Percentiles rank a stretch among this genome's conserved stretches.
These are phyloP conservation scores for Dryadomyces quercivorus DNA, from an alignment of 2,329 filamentous ascomycete species.

Conservation along the genomic window DNA sequence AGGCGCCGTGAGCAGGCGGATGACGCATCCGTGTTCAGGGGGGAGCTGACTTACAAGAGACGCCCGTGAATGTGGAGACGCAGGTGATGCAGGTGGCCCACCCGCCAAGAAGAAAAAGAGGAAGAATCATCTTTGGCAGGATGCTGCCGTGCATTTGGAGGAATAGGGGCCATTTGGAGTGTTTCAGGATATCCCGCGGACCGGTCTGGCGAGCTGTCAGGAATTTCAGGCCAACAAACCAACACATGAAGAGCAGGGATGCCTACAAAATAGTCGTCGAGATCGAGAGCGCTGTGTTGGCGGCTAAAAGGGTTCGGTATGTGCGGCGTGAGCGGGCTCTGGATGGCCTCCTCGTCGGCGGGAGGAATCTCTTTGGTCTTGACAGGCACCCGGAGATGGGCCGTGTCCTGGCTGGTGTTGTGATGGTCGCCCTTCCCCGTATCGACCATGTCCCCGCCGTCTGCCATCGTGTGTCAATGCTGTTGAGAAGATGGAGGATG, in stretches of 20 bases:
- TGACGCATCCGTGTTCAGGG: no score
- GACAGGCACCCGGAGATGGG: not conserved
- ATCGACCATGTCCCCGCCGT: not conserved
- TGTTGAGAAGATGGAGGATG: no score
- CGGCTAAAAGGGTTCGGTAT: conserved; percentile 20
- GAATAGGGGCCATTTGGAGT: conserved; percentile 70
- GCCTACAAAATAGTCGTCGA: conserved; percentile 32
- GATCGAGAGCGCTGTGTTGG: conserved; percentile 22
- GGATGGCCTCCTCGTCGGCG: not conserved
- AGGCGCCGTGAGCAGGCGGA: no score
- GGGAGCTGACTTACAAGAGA: conserved; percentile 16
- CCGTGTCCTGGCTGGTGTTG: not conserved
- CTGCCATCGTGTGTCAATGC: not conserved
- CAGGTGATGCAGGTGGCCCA: conserved; percentile 57
- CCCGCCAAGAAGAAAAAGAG: conserved; percentile 45
- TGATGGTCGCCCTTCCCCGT: not conserved
- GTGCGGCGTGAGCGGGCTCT: not conserved
- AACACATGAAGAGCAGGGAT: no score
- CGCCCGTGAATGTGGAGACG: conserved; percentile 4
- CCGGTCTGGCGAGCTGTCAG: conserved; percentile 22
- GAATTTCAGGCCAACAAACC: not conserved
- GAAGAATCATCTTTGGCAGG: conserved; percentile 59
- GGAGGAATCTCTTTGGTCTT: not conserved
- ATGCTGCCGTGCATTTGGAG: conserved; percentile 66
- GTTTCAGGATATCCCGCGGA: conserved; percentile 57